Evolutionary conservation across 1,139 yeast genomes (phyloP), one percentile per base, ranked within the genome.

Genomic region (Debaryomyces fabryi): DNA sequence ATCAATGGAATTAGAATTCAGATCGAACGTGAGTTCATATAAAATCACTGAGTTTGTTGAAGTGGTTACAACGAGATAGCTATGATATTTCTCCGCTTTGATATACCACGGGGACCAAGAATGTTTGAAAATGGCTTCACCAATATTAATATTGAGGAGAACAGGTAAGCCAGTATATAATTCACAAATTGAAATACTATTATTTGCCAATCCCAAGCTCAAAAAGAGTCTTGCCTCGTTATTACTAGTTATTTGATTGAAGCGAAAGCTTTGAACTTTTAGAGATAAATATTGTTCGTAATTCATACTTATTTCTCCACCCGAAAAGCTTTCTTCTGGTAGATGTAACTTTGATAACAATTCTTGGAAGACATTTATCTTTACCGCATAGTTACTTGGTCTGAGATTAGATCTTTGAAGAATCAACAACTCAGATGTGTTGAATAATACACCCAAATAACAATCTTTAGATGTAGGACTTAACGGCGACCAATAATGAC

Each of bases 341-440:
- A 61, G 30, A 2, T 44, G 48, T 32, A 68, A 58, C 24, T 67
- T 66, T 15, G 55, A 47, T 5, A 67, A 52, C 24, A 71, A 54
- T 6, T 58, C 49, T 6, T 69, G 64, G 48, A 73, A 69, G 29
- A 72, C 53, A 33, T 67, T 65, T 35, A 61, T 54, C 39, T 58
- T 59, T 2, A 69, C 64, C 16, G 45, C 40, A 49, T 68, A 72
- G 36, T 61, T 61, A 38, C 60, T 65, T 2, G 57, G 50, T 24
- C 57, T 62, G 9, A 55, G 51, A 18, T 61, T 58, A 5, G 62
- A 58, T 45, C 78, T 57, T 35, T 63, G 62, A 18, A 74, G 54
- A 3, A 73, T 54, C 38, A 74, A 49, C 10, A 74, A 55, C 49
- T 76, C 81, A 0, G 75, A 76, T 0, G 79, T 66, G 48, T 72